Base-by-base conservation (phyloP, 345 rosid genomes). In the Citrus hindsii region DNA sequence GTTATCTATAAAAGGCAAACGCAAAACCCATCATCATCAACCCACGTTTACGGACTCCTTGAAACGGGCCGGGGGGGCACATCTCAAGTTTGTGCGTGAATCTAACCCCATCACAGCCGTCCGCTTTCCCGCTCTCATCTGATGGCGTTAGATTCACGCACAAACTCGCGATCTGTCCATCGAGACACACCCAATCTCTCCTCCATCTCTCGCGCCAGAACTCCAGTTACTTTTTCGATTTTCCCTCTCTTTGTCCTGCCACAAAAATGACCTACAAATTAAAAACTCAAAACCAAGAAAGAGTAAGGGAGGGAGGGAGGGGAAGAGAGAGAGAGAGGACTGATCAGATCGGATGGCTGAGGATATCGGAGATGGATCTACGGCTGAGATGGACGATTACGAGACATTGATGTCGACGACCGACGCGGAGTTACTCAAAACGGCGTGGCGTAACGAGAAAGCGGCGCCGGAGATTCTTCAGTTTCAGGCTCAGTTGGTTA, bases 81-180 rank as follows among this genome's bases (percentile, higher is more conserved):
- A 70, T 74, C 77, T 53, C 84, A 4, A 56, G 87, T 76, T 79
- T 77, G 78, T 46, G 80, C 63, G 75, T 63, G 81, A 74, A 80
- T 82, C 83, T 30, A 71, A 75, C 76, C 48, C 75, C 80, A 79
- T 81, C 82, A 6, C 22, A 16, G 59, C 86, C 82, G 86, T 79
- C 66, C 48, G 33, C 18, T 48, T 7, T 0, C 2, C 2, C 19
- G 16, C 9, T 24, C 18, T 5, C 27, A 76, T 65, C 71, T 3
- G 61, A 40, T 16, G 82, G 76, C 14, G 81, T 79, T 79, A 75
- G 89, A 83, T 81, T 85, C 80, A 80, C 84, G 83, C 86, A 78
- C 83, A 79, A 83, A 79, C 83, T 79, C 79, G 71, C 13, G 77
- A 83, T 83, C 35, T 33, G 81, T 60, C 73, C 72, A 18, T 71